Evolutionary conservation across 23 red algal genomes (phyloP).

Genomic region (Chondrus crispus): DNA sequence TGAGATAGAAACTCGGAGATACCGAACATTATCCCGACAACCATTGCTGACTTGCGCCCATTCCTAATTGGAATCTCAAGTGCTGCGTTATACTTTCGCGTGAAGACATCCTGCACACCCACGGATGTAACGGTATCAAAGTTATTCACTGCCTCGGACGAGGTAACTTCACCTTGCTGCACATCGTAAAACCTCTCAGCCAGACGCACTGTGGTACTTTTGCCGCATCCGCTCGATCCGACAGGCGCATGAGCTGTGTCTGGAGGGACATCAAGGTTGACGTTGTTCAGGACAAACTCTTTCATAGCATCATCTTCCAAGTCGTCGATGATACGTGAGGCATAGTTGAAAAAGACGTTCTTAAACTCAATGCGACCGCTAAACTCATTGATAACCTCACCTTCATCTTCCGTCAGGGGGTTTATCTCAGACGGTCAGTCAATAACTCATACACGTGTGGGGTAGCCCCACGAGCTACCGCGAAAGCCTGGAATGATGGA

Average conservation of each 20-base stretch:
- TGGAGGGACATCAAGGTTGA: slow-evolving; percentile 50
- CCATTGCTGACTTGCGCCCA: slow-evolving; percentile 25
- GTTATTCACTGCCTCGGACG: slow-evolving; percentile 79
- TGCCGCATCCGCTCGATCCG: slow-evolving; percentile 87
- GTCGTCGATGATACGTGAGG: slow-evolving; percentile 50
- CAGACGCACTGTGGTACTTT: slow-evolving; percentile 81
- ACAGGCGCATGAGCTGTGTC: slow-evolving; percentile 90
- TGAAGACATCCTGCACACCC: slow-evolving; percentile 65
- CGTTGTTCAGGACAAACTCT: slow-evolving; percentile 56
- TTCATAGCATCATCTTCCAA: slow-evolving; percentile 7
- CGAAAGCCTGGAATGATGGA: slow-evolving; percentile 60
- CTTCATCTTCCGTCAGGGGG: slow-evolving; percentile 41
- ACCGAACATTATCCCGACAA: slow-evolving; percentile 67
- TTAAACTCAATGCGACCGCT: slow-evolving; percentile 70
- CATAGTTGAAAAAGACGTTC: slow-evolving; percentile 82
- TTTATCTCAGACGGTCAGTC: slow-evolving; percentile 63
- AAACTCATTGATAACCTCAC: slow-evolving; percentile 52
- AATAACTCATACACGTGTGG: slow-evolving; percentile 74
- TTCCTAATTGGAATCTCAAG: slow-evolving; percentile 44
- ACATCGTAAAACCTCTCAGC: slow-evolving; percentile 91
- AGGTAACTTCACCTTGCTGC: slow-evolving; percentile 36
- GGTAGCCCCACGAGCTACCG: slow-evolving; percentile 60
- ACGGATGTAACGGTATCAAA: slow-evolving; percentile 73
- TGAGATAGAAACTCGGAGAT: slow-evolving; percentile 54
- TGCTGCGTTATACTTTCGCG: slow-evolving; percentile 45